Evolutionary conservation across 2,329 filamentous ascomycete genomes (phyloP).

Genomic region (Nothophoma quercina): DNA sequence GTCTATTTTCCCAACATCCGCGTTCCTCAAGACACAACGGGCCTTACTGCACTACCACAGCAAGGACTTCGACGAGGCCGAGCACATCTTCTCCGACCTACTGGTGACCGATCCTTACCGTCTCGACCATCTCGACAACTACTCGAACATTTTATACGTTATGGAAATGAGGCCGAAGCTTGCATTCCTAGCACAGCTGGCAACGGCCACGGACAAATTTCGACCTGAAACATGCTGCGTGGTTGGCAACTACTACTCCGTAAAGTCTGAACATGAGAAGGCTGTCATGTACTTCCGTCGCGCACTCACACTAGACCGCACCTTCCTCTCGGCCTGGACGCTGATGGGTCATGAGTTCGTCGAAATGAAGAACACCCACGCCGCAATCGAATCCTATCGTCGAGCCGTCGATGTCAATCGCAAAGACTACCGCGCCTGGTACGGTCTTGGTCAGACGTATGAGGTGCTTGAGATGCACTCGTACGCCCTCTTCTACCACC

Average conservation of each 20-base stretch:
- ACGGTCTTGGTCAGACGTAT: constrained; percentile 94
- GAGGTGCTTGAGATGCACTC: constrained; percentile 98
- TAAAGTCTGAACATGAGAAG: constrained; percentile 95
- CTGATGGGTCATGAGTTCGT: constrained; percentile 99
- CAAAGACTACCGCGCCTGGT: constrained; percentile 97
- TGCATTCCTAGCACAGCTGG: constrained; percentile 89
- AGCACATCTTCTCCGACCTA: constrained; percentile 71
- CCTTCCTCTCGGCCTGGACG: constrained; percentile 94
- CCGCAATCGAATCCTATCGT: constrained; percentile 95
- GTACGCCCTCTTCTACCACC: constrained; percentile 97
- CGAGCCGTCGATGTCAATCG: constrained; percentile 95
- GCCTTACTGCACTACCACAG: constrained; percentile 90
- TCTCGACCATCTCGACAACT: constrained; percentile 91
- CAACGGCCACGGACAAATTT: constrained; percentile 92
- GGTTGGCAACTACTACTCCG: constrained; percentile 94
- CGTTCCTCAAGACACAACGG: constrained; percentile 89
- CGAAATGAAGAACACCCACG: constrained; percentile 97
- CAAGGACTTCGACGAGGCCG: constrained; percentile 75
- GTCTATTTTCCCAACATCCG: constrained; percentile 83
- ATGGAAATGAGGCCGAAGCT: constrained; percentile 87
- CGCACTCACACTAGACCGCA: constrained; percentile 86
- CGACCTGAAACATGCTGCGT: constrained; percentile 96
- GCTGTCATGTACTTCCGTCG: constrained; percentile 97
- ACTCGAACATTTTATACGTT: constrained; percentile 97
- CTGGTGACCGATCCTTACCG: constrained; percentile 72